These are phyloP conservation scores for Inonotus obliquus DNA, from an alignment of 1,284 basidiomycete genomes.

Conservation along the genomic window DNA sequence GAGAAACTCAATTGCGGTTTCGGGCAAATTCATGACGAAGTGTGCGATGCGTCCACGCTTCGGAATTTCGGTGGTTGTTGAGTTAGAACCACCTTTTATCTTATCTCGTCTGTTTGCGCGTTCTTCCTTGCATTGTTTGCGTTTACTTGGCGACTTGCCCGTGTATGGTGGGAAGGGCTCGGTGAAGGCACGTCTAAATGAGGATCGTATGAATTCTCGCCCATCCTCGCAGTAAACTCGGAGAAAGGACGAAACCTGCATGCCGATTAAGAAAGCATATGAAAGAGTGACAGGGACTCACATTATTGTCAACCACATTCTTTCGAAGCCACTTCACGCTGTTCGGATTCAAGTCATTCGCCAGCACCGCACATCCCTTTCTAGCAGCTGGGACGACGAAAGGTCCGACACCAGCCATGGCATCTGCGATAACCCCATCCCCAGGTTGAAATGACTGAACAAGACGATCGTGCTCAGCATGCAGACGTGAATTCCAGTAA, in stretches of 20 bases:
- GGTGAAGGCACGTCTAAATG: slow-evolving; percentile 49
- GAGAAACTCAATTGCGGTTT: slow-evolving; percentile 86
- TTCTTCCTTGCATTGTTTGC: slow-evolving; percentile 33
- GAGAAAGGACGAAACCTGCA: slow-evolving; percentile 64
- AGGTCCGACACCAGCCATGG: slow-evolving; percentile 96
- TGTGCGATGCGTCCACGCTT: slow-evolving; percentile 59
- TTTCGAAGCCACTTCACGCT: slow-evolving; percentile 74
- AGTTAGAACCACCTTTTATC: slow-evolving; percentile 7
- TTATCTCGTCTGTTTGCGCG: slow-evolving; percentile 9
- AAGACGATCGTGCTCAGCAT: slow-evolving; percentile 87
- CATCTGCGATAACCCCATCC: slow-evolving; percentile 81
- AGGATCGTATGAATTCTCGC: slow-evolving; percentile 72
- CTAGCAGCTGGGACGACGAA: slow-evolving; percentile 93
- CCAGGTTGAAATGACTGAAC: slow-evolving; percentile 63
- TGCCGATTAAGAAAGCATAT: neutral
- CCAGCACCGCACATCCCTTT: slow-evolving; percentile 83
- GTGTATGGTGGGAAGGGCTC: slow-evolving; percentile 59
- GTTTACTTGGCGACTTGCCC: slow-evolving; percentile 44
- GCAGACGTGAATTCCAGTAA: slow-evolving; percentile 97
- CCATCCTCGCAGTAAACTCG: slow-evolving; percentile 78
- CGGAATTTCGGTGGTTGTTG: slow-evolving; percentile 28
- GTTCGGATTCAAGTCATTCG: slow-evolving; percentile 93
- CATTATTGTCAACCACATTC: slow-evolving; percentile 76
- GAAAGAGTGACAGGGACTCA: slow-evolving; percentile 30
- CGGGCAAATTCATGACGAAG: slow-evolving; percentile 97